These are phyloP conservation scores for Plenodomus biglobosus DNA, from an alignment of 2,329 filamentous ascomycete species.

Conservation along the genomic window DNA sequence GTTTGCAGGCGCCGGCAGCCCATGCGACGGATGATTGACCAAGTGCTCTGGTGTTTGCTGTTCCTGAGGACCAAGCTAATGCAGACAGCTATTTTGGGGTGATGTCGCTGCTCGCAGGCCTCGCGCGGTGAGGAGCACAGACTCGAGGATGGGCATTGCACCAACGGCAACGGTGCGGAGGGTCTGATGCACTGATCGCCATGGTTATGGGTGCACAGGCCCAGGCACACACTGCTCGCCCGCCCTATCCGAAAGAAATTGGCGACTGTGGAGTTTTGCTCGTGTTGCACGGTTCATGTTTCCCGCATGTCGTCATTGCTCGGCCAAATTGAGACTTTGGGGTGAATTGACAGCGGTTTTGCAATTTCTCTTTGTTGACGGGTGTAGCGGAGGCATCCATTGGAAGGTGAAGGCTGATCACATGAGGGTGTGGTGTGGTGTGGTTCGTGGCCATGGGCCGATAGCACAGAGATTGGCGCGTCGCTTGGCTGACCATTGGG, in stretches of 20 bases:
- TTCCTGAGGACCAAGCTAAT: slow-evolving; percentile 29
- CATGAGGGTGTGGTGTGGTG: slow-evolving; percentile 7
- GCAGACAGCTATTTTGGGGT: slow-evolving; percentile 46
- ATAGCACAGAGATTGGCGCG: slow-evolving; percentile 5
- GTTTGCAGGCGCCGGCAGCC: neutral
- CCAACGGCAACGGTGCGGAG: neutral
- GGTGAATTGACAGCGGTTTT: neutral
- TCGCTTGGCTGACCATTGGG: slow-evolving; percentile 4
- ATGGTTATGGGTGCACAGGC: slow-evolving; percentile 17
- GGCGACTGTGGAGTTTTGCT: neutral
- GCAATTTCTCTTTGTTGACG: neutral
- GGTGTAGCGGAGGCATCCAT: neutral
- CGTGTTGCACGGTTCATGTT: slow-evolving; percentile 6
- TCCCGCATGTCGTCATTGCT: slow-evolving; percentile 9
- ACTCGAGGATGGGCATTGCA: neutral
- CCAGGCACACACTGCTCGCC: slow-evolving; percentile 11
- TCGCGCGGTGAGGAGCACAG: slow-evolving; percentile 30
- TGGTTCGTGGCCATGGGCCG: slow-evolving; percentile 4
- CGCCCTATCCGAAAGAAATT: slow-evolving; percentile 5
- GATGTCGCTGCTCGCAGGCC: slow-evolving; percentile 45
- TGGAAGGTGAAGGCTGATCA: neutral
- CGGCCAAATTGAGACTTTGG: neutral
- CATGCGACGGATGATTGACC: slow-evolving; percentile 5
- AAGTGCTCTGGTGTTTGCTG: slow-evolving; percentile 10
- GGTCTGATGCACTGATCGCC: slow-evolving; percentile 18